Conservation (phyloP, 2,329 filamentous ascomycete species). For the Septoria linicola region DNA sequence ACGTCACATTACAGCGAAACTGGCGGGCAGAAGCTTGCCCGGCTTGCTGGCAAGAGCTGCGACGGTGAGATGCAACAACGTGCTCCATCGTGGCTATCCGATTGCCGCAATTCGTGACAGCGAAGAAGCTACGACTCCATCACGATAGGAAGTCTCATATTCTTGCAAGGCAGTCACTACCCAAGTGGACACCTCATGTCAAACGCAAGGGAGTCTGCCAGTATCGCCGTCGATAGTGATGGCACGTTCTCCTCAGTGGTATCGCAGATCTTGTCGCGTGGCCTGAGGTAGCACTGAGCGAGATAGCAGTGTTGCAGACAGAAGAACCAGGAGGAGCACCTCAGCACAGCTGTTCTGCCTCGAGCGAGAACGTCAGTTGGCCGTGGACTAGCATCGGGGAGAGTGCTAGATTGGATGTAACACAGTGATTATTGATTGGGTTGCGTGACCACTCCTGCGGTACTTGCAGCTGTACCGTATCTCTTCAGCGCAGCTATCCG, state of each 20-base stretch:
- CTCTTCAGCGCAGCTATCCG: too few relatives aligned
- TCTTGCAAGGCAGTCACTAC: not conserved
- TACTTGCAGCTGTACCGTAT: not conserved
- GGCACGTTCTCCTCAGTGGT: conserved; percentile 16
- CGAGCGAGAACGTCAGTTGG: not conserved
- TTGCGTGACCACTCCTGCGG: not conserved
- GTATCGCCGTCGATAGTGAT: conserved; percentile 4
- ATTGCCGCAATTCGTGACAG: conserved; percentile 9
- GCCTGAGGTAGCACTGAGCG: conserved; percentile 2
- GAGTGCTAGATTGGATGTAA: not conserved
- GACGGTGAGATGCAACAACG: conserved; percentile 18
- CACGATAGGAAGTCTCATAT: not conserved
- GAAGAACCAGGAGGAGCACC: conserved; percentile 4
- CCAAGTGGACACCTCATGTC: not conserved
- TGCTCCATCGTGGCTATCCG: conserved; percentile 16
- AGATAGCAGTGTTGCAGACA: conserved; percentile 2
- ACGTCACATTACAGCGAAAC: conserved; percentile 15
- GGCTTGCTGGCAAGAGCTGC: conserved; percentile 3
- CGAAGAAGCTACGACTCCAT: conserved; percentile 1
- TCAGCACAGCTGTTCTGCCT: too few relatives aligned
- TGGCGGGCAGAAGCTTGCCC: conserved; percentile 7
- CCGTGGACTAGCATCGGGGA: not conserved
- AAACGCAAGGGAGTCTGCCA: not conserved
- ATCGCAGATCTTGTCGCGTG: conserved; percentile 7
- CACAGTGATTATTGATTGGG: not conserved